Evolutionary conservation across 306 rosid genomes (phyloP).

Genomic region (Fragaria nilgerrensis): DNA sequence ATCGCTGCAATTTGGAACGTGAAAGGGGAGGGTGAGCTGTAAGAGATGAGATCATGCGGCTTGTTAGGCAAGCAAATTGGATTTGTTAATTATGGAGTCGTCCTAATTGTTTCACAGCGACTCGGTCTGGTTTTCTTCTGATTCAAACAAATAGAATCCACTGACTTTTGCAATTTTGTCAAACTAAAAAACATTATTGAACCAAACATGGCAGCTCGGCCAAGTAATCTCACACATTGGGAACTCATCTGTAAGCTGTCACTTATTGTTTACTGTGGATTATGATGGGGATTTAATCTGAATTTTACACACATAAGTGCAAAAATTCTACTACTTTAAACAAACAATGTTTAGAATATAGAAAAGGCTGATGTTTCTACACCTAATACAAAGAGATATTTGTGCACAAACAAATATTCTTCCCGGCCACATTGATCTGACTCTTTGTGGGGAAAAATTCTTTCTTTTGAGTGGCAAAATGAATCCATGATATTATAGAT

Average conservation of each 20-base stretch:
- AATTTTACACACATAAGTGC: neutral
- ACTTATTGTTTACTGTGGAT: neutral
- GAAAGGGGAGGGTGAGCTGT: constrained; percentile 8
- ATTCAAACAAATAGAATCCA: neutral
- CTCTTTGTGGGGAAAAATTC: neutral
- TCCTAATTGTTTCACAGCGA: constrained; percentile 3
- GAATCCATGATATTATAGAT: neutral
- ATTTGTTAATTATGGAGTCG: neutral
- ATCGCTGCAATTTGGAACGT: constrained; percentile 4
- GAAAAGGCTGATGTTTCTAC: neutral
- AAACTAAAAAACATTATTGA: neutral
- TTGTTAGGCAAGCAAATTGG: neutral
- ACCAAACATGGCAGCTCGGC: neutral
- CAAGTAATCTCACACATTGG: neutral
- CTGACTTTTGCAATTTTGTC: neutral
- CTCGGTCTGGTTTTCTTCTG: neutral
- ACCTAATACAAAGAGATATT: neutral
- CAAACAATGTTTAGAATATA: neutral
- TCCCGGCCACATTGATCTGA: neutral
- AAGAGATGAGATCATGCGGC: neutral
- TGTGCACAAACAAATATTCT: neutral
- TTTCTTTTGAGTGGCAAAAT: neutral
- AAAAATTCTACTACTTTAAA: neutral
- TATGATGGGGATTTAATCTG: neutral
- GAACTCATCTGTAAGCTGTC: neutral